A percentile compares a stretch with the other conserved stretches of the same genome.
Evolutionary conservation across 2,329 filamentous ascomycete species (phyloP).

Genomic region (Aureobasidium sp.): DNA sequence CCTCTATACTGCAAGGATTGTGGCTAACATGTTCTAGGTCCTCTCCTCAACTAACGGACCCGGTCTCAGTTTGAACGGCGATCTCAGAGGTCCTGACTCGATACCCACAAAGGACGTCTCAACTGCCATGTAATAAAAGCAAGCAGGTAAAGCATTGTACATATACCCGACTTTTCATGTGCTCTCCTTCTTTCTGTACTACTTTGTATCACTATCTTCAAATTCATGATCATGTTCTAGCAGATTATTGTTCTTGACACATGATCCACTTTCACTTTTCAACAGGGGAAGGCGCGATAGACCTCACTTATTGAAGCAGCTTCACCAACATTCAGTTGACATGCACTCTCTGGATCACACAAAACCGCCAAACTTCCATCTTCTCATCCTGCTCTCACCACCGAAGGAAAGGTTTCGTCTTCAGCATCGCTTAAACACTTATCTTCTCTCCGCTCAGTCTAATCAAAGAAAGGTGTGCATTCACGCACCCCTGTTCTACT

Average conservation of each 20-base stretch:
- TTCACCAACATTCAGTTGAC: too few species aligned
- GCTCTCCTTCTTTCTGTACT: background rate
- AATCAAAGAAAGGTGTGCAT: background rate
- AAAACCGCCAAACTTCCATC: too few species aligned
- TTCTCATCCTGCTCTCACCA: too few species aligned
- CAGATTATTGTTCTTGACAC: background rate
- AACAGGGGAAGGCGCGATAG: too few species aligned
- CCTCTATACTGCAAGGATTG: background rate
- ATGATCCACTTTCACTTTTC: background rate
- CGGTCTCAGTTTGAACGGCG: slow-evolving; percentile 77
- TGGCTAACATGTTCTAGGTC: slow-evolving; percentile 39
- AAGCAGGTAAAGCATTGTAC: slow-evolving; percentile 8
- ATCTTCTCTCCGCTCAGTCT: background rate
- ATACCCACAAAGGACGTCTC: slow-evolving; percentile 30
- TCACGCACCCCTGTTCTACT: background rate
- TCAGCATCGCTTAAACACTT: too few species aligned
- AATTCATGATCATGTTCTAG: background rate
- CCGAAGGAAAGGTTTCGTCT: too few species aligned
- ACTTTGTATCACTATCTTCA: background rate
- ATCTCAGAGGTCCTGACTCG: slow-evolving; percentile 57
- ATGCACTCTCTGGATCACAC: too few species aligned
- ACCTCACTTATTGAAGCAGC: too few species aligned
- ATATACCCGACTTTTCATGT: slow-evolving; percentile 6
- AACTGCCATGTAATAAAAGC: slow-evolving; percentile 8
- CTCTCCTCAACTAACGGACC: slow-evolving; percentile 82